phyloP scores from a whole-genome alignment of 371 early-diverging fungal species.

The Globomyces sp. region DNA sequence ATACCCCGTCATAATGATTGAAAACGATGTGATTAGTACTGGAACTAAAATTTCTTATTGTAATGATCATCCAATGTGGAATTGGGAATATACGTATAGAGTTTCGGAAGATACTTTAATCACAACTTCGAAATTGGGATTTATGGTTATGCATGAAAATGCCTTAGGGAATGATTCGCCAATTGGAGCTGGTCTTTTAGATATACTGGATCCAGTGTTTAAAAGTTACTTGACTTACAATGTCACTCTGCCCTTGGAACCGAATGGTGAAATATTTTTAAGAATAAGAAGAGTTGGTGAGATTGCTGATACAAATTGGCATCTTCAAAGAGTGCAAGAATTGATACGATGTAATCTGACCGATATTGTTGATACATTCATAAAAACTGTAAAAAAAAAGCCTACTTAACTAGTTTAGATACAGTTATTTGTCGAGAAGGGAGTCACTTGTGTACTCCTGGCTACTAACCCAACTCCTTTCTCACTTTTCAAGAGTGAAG shows the following conservation, averaged over 20 bases:
- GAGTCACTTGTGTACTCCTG: too few relatives aligned
- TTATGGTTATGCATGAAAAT: slow-evolving; percentile 38
- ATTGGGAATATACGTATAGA: slow-evolving; percentile 58
- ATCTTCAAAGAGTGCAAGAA: slow-evolving; percentile 33
- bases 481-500: background rate
- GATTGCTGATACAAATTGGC: slow-evolving; percentile 38
- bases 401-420: background rate
- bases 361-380: slow-evolving; percentile 30
- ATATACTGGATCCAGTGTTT: slow-evolving; percentile 27
- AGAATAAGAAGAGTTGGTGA: slow-evolving; percentile 34
- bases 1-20: slow-evolving; percentile 68
- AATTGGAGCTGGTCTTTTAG: slow-evolving; percentile 23
- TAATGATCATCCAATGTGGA: slow-evolving; percentile 73
- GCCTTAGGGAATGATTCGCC: slow-evolving; percentile 24
- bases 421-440: too few relatives aligned
- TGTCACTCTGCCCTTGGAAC: slow-evolving; percentile 23
- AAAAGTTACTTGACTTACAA: slow-evolving; percentile 39
- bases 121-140: slow-evolving; percentile 22
- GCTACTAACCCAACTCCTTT: background rate
- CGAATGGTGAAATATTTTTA: slow-evolving; percentile 36
- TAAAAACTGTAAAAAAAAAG: slow-evolving; percentile 27
- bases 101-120: slow-evolving; percentile 15
- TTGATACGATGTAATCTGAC: slow-evolving; percentile 27
- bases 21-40: slow-evolving; percentile 29
- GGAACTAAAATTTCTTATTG: too few relatives aligned